These are phyloP conservation scores for Ophiostoma ulmi DNA, from an alignment of 2,329 filamentous ascomycete genomes.

Conservation along the genomic window DNA sequence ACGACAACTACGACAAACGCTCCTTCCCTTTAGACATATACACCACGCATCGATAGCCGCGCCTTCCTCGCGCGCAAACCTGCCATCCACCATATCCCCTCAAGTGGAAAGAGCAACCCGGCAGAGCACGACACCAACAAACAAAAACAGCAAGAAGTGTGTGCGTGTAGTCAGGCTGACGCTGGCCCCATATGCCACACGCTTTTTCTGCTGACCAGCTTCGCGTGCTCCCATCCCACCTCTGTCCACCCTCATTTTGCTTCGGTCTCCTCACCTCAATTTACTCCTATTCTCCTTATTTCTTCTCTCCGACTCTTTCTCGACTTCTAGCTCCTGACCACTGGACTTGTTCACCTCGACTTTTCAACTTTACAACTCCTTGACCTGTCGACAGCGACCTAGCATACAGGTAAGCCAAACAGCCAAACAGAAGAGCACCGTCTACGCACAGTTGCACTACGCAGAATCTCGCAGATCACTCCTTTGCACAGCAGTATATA, in stretches of 20 bases:
- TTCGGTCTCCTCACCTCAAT: background rate
- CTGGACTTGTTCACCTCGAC: background rate
- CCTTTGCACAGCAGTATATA: background rate
- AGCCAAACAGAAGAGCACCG: background rate
- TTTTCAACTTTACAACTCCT: too few relatives aligned
- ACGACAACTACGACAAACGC: background rate
- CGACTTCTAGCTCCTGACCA: background rate
- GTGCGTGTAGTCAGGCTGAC: conserved; percentile 2
- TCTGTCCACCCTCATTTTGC: background rate
- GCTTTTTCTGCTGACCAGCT: background rate
- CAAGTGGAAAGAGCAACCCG: background rate
- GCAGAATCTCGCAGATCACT: background rate
- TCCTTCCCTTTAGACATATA: background rate
- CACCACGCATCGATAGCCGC: background rate
- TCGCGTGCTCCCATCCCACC: background rate
- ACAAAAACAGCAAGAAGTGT: background rate
- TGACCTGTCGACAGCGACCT: background rate
- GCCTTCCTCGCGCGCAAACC: background rate
- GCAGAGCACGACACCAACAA: background rate
- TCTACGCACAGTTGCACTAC: background rate
- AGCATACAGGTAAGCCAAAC: background rate
- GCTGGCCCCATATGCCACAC: conserved; percentile 2
- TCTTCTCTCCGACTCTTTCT: background rate
- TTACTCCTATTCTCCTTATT: background rate
- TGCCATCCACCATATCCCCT: background rate